Evolutionary conservation across 176 grass and related monocot genomes (phyloP).

Genomic region (Aegilops bicornis): DNA sequence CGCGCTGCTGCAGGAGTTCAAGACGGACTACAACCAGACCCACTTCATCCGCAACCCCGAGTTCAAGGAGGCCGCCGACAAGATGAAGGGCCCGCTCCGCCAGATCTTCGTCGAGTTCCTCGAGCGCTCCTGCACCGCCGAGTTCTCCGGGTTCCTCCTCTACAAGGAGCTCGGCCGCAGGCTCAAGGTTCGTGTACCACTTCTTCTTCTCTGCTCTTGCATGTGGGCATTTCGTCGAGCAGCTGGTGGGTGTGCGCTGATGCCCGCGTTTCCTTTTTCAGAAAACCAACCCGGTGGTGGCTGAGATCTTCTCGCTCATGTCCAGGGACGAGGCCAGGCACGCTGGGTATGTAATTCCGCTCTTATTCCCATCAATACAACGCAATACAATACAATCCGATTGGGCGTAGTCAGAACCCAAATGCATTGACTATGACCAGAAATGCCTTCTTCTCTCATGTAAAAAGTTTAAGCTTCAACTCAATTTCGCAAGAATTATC

Average conservation of each 20-base stretch:
- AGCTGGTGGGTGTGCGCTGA: slow-evolving; percentile 16
- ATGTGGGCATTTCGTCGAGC: slow-evolving; percentile 17
- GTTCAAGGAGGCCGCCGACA: slow-evolving; percentile 94
- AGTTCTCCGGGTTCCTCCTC: slow-evolving; percentile 93
- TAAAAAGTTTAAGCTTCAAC: neutral
- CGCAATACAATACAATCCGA: neutral
- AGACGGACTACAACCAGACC: slow-evolving; percentile 99
- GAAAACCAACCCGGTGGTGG: slow-evolving; percentile 99
- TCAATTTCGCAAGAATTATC: slow-evolving; percentile 5
- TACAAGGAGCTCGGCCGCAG: slow-evolving; percentile 98
- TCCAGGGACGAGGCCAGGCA: slow-evolving; percentile 97
- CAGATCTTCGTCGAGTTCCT: slow-evolving; percentile 98
- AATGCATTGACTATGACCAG: neutral
- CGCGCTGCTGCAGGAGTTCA: slow-evolving; percentile 95
- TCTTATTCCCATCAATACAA: neutral
- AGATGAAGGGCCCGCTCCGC: slow-evolving; percentile 73
- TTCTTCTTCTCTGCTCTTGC: neutral
- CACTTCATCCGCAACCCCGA: slow-evolving; percentile 93
- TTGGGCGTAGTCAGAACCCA: neutral
- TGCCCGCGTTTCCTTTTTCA: slow-evolving; percentile 28
- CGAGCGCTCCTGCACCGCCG: slow-evolving; percentile 94
- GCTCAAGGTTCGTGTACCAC: slow-evolving; percentile 56
- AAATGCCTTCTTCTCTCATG: neutral
- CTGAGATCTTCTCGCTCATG: slow-evolving; percentile 99
- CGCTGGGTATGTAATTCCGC: slow-evolving; percentile 59